These are phyloP conservation scores for Geotrichum reessii DNA, from an alignment of 1,139 yeast species.

Conservation along the genomic window DNA sequence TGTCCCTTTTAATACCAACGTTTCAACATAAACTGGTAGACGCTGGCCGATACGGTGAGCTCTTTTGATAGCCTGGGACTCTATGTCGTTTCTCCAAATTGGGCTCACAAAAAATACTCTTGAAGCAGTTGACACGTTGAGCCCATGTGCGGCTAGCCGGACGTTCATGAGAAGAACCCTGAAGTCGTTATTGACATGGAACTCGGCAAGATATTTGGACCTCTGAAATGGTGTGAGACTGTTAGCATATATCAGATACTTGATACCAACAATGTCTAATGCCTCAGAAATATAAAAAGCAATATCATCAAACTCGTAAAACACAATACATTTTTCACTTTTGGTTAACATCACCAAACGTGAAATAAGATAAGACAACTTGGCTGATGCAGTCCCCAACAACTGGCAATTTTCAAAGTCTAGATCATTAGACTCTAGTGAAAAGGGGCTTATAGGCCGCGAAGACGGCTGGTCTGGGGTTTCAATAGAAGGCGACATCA, in stretches of 20 bases:
- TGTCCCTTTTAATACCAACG: constrained; percentile 54
- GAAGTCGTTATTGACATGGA: constrained; percentile 44
- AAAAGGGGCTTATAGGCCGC: constrained; percentile 3
- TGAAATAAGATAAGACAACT: constrained; percentile 53
- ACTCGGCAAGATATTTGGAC: constrained; percentile 49
- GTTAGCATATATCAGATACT: constrained; percentile 59
- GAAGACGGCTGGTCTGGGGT: not conserved
- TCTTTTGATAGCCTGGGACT: constrained; percentile 69
- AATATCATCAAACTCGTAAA: constrained; percentile 65
- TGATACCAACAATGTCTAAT: constrained; percentile 54
- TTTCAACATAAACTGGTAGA: constrained; percentile 56
- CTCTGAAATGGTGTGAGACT: constrained; percentile 49
- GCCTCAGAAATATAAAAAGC: constrained; percentile 64
- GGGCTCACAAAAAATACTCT: constrained; percentile 64
- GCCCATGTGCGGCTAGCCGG: constrained; percentile 62
- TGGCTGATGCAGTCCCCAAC: constrained; percentile 46
- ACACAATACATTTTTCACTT: constrained; percentile 54
- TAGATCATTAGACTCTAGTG: constrained; percentile 1
- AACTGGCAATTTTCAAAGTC: constrained; percentile 11
- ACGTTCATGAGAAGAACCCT: constrained; percentile 63
- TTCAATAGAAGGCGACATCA: not conserved
- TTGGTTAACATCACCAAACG: constrained; percentile 45
- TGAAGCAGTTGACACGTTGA: constrained; percentile 63
- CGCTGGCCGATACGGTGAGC: constrained; percentile 69
- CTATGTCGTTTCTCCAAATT: constrained; percentile 62